Conservation (phyloP, 2,329 filamentous ascomycete genomes). For the Akanthomyces uredinophilus region DNA sequence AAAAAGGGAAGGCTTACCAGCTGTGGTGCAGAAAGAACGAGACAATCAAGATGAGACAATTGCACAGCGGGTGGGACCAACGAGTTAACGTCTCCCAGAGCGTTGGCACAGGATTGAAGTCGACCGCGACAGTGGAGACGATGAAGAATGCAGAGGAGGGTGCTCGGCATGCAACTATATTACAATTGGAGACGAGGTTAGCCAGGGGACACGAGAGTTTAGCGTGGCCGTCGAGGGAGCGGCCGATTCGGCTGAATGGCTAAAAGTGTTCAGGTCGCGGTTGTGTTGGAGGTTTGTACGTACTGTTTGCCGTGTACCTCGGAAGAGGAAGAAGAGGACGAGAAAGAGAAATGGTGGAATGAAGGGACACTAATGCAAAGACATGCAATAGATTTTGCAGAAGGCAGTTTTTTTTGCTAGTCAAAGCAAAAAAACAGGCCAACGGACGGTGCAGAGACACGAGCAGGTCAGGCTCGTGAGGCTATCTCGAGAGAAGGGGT, state of each 20-base stretch:
- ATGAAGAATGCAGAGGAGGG: conserved; percentile 29
- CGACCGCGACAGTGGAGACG: conserved; percentile 40
- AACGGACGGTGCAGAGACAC: background rate
- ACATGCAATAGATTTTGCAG: conserved; percentile 3
- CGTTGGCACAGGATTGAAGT: conserved; percentile 38
- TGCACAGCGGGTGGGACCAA: conserved; percentile 51
- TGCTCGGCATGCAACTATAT: conserved; percentile 34
- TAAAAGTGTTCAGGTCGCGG: conserved; percentile 26
- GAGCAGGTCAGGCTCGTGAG: background rate
- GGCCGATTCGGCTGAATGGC: conserved; percentile 20
- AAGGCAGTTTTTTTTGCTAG: conserved; percentile 5
- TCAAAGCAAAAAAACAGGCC: conserved; percentile 11
- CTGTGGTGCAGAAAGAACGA: conserved; percentile 37
- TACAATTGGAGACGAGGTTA: conserved; percentile 22
- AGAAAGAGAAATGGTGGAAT: conserved; percentile 14
- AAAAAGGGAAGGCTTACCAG: conserved; percentile 45
- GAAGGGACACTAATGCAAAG: conserved; percentile 10
- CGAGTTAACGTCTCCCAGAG: conserved; percentile 62
- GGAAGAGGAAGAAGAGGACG: conserved; percentile 17
- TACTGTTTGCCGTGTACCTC: conserved; percentile 33
- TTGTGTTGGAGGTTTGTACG: conserved; percentile 39
- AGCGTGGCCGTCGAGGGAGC: conserved; percentile 26
- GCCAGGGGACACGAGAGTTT: conserved; percentile 33
- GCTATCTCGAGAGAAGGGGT: conserved; percentile 7
- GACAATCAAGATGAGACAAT: conserved; percentile 44